Percentiles rank a stretch among this genome's conserved stretches.
Evolutionary conservation across 1,139 yeast species (phyloP).

Genomic region (Debaryomycetaceae sp.): DNA sequence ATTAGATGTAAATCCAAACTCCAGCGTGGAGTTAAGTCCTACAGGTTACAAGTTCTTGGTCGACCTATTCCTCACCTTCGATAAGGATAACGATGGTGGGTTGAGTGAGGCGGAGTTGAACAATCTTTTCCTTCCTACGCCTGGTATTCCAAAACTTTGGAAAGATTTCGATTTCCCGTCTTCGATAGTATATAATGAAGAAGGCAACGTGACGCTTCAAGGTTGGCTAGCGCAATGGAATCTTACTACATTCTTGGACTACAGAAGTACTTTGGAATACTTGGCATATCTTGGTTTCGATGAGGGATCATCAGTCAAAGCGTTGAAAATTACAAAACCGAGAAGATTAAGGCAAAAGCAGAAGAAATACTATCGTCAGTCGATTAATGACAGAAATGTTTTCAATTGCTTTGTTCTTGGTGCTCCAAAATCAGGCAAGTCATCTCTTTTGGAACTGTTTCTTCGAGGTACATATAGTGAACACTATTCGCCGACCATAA

Average conservation of each 20-base stretch:
- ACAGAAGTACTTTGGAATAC: constrained; percentile 80
- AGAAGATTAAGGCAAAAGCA: constrained; percentile 62
- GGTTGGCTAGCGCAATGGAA: constrained; percentile 99
- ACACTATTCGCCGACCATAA: constrained; percentile 75
- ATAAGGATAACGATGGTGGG: constrained; percentile 95
- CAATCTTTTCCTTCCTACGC: constrained; percentile 78
- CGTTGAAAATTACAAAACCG: constrained; percentile 79
- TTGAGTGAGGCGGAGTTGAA: constrained; percentile 67
- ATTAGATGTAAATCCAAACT: constrained; percentile 68
- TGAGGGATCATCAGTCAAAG: constrained; percentile 47
- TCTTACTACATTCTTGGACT: constrained; percentile 85
- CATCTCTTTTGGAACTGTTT: constrained; percentile 78
- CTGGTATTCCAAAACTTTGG: constrained; percentile 90
- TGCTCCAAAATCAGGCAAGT: constrained; percentile 80
- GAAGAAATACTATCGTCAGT: constrained; percentile 64
- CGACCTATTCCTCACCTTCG: constrained; percentile 81
- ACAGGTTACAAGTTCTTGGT: constrained; percentile 90
- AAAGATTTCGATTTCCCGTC: constrained; percentile 78
- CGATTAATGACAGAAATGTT: constrained; percentile 79
- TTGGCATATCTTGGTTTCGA: constrained; percentile 89
- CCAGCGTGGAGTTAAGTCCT: constrained; percentile 91
- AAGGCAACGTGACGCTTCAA: constrained; percentile 84
- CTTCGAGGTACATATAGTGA: constrained; percentile 71
- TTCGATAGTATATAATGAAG: constrained; percentile 84
- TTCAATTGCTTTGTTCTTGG: constrained; percentile 89